Evolutionary conservation across 352 stramenopile species (phyloP), one percentile per base, ranked within the genome.

Genomic region (Globisporangium carolinianum): DNA sequence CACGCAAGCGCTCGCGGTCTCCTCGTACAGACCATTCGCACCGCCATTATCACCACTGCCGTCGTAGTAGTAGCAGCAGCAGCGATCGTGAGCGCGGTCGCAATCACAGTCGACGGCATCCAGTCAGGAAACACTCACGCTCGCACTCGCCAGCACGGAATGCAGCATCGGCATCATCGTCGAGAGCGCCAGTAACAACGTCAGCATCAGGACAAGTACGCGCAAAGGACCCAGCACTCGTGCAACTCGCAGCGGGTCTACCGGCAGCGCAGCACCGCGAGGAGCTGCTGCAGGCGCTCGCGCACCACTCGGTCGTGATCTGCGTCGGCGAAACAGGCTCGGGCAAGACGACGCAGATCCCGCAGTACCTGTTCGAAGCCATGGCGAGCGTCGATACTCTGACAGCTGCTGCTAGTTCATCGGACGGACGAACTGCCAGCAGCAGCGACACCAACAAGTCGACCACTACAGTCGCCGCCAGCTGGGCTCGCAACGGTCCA

Each of bases 301-400:
- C 47, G 11, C 36, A 46, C 12, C 69, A 90, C 61, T 71, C 83
- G 62, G 76, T 91, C 11, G 76, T 90, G 15, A 63, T 94, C 43
- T 91, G 81, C 55, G 75, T 93, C 15, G 96, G 96, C 58, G 96
- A 99, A 65, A 99, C 96, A 10, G 96, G 97, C 36, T 97, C 78
- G 0, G 96, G 95, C 38, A 99, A 99, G 69, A 98, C 85, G n/a
- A 98, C 91, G 35, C 87, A 98, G 71, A 75, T 96, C 39, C 79
- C 80, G 43, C 77, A 90, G 58, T 90, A 72, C 62, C 61, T 90
- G 6, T 62, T 85, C 35, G 62, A 65, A 41, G 71, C 91, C 32
- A 24, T 24, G 24, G 24, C 24, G 24, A 24, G 24, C 24, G 24
- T 24, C 24, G 1, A 24, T 24, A 24, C 24, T 24, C 2, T 24